Evolutionary conservation across 305 asterid genomes (phyloP).

Genomic region (Fraxinus dipetala): DNA sequence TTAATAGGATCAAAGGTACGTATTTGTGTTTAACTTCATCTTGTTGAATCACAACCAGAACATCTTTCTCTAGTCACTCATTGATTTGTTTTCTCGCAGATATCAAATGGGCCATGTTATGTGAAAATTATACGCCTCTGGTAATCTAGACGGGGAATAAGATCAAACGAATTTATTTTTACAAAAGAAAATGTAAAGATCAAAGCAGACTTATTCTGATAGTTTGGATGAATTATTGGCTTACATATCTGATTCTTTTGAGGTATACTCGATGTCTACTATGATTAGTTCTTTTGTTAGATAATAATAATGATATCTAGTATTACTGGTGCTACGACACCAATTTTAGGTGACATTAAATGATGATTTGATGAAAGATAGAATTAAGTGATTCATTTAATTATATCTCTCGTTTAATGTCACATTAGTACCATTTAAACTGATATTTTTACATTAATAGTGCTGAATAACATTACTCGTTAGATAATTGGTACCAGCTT

Average conservation of each 20-base stretch:
- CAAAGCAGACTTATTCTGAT: not conserved
- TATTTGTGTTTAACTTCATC: not conserved
- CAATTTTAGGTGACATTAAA: too few species aligned
- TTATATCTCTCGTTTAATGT: too few species aligned
- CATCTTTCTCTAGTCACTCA: not conserved
- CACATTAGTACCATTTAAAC: not conserved
- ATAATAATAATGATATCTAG: too few species aligned
- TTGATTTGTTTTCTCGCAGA: not conserved
- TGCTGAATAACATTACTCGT: not conserved
- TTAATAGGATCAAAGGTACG: not conserved
- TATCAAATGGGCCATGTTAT: not conserved
- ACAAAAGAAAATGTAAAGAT: not conserved
- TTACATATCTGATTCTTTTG: not conserved
- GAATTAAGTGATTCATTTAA: not conserved
- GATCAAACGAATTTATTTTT: not conserved
- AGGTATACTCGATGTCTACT: not conserved
- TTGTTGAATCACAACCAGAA: not conserved
- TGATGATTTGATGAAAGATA: too few species aligned
- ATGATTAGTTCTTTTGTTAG: not conserved
- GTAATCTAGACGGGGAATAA: not conserved
- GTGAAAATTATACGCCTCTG: not conserved
- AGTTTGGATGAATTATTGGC: not conserved
- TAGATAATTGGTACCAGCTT: not conserved
- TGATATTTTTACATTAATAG: too few species aligned
- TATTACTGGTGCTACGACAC: too few species aligned